These are phyloP conservation scores for Camellia granthamiana DNA, from an alignment of 148 eudicot genomes.

Conservation along the genomic window DNA sequence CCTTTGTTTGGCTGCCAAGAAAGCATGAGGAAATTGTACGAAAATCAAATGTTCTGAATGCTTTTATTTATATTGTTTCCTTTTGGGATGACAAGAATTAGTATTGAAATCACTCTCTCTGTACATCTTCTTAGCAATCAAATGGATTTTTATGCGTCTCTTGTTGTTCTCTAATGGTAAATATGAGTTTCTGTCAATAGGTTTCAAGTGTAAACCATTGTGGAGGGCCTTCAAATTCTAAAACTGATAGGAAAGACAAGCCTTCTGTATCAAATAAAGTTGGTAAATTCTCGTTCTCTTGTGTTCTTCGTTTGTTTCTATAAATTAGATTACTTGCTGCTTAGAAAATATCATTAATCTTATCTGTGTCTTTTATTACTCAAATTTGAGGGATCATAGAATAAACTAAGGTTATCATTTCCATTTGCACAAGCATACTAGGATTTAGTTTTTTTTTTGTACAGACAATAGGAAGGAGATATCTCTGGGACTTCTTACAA, in stretches of 20 bases:
- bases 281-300: conserved; percentile 31
- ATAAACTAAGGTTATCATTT: background rate
- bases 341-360: background rate
- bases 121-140: too few species aligned
- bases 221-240: conserved; percentile 16
- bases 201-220: conserved; percentile 1
- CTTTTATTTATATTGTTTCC: background rate
- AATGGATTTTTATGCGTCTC: background rate
- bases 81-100: background rate
- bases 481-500: conserved; percentile 72
- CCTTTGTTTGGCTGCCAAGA: background rate
- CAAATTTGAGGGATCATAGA: background rate
- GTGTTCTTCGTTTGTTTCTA: background rate
- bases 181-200: conserved; percentile 8
- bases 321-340: background rate
- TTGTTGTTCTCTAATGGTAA: background rate
- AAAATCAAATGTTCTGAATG: background rate
- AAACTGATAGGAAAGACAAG: conserved; percentile 18
- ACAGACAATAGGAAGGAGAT: conserved; percentile 75
- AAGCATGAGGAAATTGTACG: background rate
- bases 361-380: background rate
- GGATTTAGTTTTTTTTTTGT: conserved; percentile 1
- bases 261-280: conserved; percentile 44
- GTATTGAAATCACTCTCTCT: background rate
- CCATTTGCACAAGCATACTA: background rate